Conservation (phyloP, 1,139 yeast genomes). For the Yamadazyma dushanensis region DNA sequence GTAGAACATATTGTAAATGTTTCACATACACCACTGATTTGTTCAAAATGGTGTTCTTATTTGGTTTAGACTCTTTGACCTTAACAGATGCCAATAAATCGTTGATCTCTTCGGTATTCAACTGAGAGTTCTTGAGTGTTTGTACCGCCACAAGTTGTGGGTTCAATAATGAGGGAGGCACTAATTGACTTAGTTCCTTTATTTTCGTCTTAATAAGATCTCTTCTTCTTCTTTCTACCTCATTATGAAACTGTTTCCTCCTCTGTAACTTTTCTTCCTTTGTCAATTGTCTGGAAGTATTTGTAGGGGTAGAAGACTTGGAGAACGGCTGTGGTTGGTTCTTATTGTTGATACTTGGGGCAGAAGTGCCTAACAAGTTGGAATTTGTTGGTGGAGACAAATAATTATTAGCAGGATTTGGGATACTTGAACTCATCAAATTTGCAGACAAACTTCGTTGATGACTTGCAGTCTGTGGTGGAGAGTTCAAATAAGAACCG, state of each 20-base stretch:
- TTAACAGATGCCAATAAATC: conserved; percentile 41
- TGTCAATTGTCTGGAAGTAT: conserved; percentile 43
- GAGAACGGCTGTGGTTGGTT: conserved; percentile 7
- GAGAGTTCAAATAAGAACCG: conserved; percentile 36
- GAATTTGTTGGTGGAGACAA: conserved; percentile 27
- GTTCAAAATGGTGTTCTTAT: conserved; percentile 66
- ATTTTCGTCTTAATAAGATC: conserved; percentile 76
- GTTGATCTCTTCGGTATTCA: conserved; percentile 34
- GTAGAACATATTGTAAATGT: conserved; percentile 49
- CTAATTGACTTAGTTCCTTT: conserved; percentile 67
- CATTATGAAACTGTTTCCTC: conserved; percentile 76
- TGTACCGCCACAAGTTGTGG: conserved; percentile 49
- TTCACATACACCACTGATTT: conserved; percentile 68
- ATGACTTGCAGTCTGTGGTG: conserved; percentile 24
- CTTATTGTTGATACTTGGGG: conserved; percentile 18
- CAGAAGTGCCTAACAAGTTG: conserved; percentile 26
- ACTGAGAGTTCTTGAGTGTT: conserved; percentile 38
- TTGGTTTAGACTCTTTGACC: conserved; percentile 68
- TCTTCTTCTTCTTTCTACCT: conserved; percentile 77
- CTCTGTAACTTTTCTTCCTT: conserved; percentile 70
- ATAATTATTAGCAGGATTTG: conserved; percentile 21
- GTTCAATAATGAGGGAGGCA: conserved; percentile 68
- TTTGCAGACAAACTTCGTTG: conserved; percentile 11
- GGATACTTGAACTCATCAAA: conserved; percentile 25
- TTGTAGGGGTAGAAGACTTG: conserved; percentile 8